Base-by-base conservation (phyloP, 495 filamentous ascomycete species). In the Penicillium paxilli region DNA sequence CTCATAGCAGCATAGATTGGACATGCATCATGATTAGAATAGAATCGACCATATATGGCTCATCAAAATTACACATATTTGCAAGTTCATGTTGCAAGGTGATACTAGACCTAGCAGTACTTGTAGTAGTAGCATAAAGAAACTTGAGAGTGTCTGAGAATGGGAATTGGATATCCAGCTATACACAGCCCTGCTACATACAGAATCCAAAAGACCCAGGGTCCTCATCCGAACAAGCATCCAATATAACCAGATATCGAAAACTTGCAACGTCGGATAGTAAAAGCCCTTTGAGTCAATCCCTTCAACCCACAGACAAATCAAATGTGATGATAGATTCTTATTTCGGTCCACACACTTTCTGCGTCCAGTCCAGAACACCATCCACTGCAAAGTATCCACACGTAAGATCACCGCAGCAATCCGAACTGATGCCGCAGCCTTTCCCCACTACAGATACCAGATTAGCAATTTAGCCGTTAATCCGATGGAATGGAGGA, bases 1-100 rank as follows among this genome's bases (percentile, higher is more conserved):
- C 14, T 14, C 2, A 14, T 3, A 19, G n/a, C 17, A 38, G 35
- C 8, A 19, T 23, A 38, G 30, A 41, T 38, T 21, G 48, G 51
- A 5, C 17, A 40, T 26, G 46, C 25, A 22, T 56, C 45, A 52
- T 50, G n/a, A 25, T 19, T 24, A 32, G 45, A 47, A 47, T 30
- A 47, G 25, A 20, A 21, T 4, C 14, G 23, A 6, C 21, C 17
- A 24, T 21, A 23, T 42, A 16, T n/a, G 35, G 8, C 17, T 5
- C 30, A 32, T 32, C 11, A 10, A 32, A 32, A 4, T 32, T n/a
- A 12, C 30, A 14, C 11, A 4, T 9, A 32, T 11, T 32, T 32
- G 11, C 11, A 32, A 32, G n/a, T n/a, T n/a, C n/a, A n/a, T n/a
- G n/a, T n/a, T n/a, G n/a, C n/a, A n/a, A 11, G 26, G 5, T 28